Conservation (phyloP, 2,329 filamentous ascomycete species). For the Aspergillus chevalieri region DNA sequence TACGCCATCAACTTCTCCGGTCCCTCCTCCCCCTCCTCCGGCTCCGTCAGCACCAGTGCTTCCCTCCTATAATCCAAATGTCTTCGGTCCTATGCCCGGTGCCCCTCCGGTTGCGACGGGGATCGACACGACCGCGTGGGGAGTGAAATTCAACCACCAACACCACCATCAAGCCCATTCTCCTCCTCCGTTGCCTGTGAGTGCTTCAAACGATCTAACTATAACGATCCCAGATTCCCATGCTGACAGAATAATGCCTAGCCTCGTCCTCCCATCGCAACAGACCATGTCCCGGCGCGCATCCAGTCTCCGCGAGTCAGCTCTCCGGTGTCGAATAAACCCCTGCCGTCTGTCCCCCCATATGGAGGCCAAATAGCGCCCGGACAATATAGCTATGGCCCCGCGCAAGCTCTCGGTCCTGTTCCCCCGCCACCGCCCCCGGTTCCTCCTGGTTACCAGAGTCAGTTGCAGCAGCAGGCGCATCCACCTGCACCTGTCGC, state of each 20-base stretch:
- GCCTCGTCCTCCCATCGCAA: constrained; percentile 33
- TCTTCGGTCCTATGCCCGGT: constrained; percentile 30
- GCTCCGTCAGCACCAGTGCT: constrained; percentile 13
- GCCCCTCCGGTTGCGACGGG: constrained; percentile 10
- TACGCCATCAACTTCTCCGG: constrained; percentile 3
- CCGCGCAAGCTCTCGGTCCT: constrained; percentile 14
- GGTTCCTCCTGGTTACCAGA: constrained; percentile 33
- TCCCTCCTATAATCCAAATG: constrained; percentile 28
- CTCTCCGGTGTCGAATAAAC: constrained; percentile 14
- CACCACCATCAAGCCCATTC: constrained; percentile 21
- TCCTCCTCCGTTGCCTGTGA: constrained; percentile 32
- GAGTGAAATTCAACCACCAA: constrained; percentile 37
- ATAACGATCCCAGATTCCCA: background rate
- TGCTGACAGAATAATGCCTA: constrained; percentile 12
- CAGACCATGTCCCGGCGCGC: constrained; percentile 17
- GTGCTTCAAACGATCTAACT: constrained; percentile 7
- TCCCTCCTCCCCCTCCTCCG: constrained; percentile 19
- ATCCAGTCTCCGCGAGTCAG: constrained; percentile 10
- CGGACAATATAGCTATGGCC: constrained; percentile 9
- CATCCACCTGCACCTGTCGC: background rate
- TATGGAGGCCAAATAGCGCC: background rate
- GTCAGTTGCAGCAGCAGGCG: constrained; percentile 17
- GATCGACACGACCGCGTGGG: constrained; percentile 36
- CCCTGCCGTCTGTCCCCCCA: constrained; percentile 11
- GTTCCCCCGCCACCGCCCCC: constrained; percentile 16